Percentiles rank a stretch among this genome's conserved stretches.
Conservation (phyloP, 23 red algal genomes). For the Gracilariopsis chorda region DNA sequence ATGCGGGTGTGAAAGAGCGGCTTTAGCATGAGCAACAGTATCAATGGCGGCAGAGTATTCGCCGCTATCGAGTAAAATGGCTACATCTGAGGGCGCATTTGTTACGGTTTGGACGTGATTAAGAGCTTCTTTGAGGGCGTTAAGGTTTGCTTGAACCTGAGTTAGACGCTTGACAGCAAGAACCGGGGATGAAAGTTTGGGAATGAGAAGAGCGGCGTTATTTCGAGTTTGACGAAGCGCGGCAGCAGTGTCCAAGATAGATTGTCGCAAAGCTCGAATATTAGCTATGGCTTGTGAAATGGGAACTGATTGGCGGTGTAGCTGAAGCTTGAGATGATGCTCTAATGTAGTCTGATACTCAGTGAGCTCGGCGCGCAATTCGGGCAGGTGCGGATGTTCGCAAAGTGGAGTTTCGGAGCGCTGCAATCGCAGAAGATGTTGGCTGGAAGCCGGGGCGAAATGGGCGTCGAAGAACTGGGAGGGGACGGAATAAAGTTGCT, state of each 20-base stretch:
- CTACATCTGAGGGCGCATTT: conserved; percentile 30
- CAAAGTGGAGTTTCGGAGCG: not conserved
- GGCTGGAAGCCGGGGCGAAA: conserved; percentile 11
- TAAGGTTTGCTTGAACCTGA: conserved; percentile 18
- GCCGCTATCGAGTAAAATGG: not conserved
- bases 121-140: not conserved
- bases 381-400: conserved; percentile 7
- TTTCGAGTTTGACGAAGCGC: conserved; percentile 26
- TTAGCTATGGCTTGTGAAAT: conserved; percentile 2
- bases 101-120: conserved; percentile 16
- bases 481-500: not conserved
- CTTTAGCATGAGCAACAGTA: conserved; percentile 7
- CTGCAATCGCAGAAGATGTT: not conserved
- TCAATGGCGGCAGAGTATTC: conserved; percentile 46
- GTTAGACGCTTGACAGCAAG: conserved; percentile 21
- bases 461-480: conserved; percentile 23
- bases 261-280: not conserved
- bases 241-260: not conserved
- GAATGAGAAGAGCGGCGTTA: not conserved
- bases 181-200: conserved; percentile 2
- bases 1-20: conserved; percentile 2
- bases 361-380: conserved; percentile 14
- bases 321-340: conserved; percentile 4
- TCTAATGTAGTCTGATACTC: conserved; percentile 21
- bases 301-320: conserved; percentile 12